These are phyloP conservation scores for Umbelopsis sp. DNA, from an alignment of 192 early-diverging fungal genomes.

Conservation along the genomic window DNA sequence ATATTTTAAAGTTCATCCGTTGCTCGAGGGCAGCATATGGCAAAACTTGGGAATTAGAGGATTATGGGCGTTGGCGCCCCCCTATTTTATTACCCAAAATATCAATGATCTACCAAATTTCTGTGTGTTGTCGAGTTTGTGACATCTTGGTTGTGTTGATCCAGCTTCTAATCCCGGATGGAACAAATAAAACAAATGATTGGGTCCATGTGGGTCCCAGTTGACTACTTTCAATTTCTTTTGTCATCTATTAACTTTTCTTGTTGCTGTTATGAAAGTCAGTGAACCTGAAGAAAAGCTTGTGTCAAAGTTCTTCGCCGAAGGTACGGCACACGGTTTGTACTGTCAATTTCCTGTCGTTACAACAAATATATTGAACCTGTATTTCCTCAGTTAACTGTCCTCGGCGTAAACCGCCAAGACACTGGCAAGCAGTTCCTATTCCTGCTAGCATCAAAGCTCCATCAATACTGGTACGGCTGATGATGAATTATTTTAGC, in stretches of 20 bases:
- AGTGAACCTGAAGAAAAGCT: constrained; percentile 20
- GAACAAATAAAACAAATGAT: no score
- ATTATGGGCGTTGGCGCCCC: no score
- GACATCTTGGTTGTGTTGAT: no score
- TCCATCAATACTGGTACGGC: constrained; percentile 35
- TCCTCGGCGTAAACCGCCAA: not conserved
- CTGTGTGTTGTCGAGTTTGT: no score
- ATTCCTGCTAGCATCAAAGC: constrained; percentile 22
- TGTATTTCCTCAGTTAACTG: not conserved
- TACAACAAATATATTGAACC: no score
- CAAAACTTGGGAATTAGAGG: no score
- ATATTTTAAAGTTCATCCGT: no score
- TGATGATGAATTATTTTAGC: not conserved
- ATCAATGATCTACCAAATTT: no score
- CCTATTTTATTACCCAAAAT: no score
- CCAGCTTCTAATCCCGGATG: no score
- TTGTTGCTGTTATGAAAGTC: not conserved
- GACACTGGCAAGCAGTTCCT: constrained; percentile 29
- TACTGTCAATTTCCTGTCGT: not conserved
- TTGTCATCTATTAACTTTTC: not conserved
- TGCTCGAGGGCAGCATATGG: no score
- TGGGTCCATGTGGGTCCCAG: no score
- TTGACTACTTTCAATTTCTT: not conserved
- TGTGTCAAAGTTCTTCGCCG: constrained; percentile 17
- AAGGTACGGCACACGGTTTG: not conserved